A percentile compares a stretch with the other conserved stretches of the same genome.
These are phyloP conservation scores for Mortierella sp. DNA, from an alignment of 371 early-diverging fungal species.

Conservation along the genomic window DNA sequence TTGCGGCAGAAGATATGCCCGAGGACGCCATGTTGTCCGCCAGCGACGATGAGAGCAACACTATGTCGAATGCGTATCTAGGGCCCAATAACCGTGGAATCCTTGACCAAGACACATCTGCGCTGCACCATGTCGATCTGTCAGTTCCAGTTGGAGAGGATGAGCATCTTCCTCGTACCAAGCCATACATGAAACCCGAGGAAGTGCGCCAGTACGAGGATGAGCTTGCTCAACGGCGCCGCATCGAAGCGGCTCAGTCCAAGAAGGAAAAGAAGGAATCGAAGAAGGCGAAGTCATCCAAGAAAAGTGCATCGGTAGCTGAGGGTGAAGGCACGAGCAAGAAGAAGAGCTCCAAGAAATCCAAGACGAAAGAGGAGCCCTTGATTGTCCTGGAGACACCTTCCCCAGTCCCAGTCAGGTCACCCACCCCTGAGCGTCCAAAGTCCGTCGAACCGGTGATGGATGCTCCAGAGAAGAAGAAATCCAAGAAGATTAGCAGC, in stretches of 20 bases:
- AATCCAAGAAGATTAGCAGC: slow-evolving; percentile 27
- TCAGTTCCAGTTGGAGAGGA: slow-evolving; percentile 70
- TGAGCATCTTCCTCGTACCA: slow-evolving; percentile 69
- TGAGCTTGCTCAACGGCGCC: slow-evolving; percentile 60
- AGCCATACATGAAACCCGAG: slow-evolving; percentile 73
- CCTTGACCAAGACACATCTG: slow-evolving; percentile 57
- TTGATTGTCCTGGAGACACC: slow-evolving; percentile 29
- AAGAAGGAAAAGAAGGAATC: slow-evolving; percentile 33
- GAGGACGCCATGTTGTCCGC: slow-evolving; percentile 68
- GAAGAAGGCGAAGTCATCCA: slow-evolving; percentile 59
- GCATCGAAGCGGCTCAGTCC: slow-evolving; percentile 46
- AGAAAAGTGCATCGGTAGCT: slow-evolving; percentile 31
- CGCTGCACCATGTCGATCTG: slow-evolving; percentile 68
- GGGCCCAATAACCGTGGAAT: slow-evolving; percentile 54
- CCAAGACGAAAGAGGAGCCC: slow-evolving; percentile 31
- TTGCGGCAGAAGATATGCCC: slow-evolving; percentile 76
- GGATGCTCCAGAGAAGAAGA: slow-evolving; percentile 24
- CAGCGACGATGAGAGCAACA: slow-evolving; percentile 56
- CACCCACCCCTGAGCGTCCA: slow-evolving; percentile 14
- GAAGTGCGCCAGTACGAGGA: slow-evolving; percentile 69
- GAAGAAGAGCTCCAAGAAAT: slow-evolving; percentile 35
- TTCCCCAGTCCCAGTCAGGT: slow-evolving; percentile 7
- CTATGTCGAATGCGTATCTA: not conserved
- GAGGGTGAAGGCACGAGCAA: slow-evolving; percentile 12
- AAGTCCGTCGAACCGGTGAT: slow-evolving; percentile 23